Base-by-base conservation (phyloP, 2,329 filamentous ascomycete species). In the Keithomyces neogunnii region DNA sequence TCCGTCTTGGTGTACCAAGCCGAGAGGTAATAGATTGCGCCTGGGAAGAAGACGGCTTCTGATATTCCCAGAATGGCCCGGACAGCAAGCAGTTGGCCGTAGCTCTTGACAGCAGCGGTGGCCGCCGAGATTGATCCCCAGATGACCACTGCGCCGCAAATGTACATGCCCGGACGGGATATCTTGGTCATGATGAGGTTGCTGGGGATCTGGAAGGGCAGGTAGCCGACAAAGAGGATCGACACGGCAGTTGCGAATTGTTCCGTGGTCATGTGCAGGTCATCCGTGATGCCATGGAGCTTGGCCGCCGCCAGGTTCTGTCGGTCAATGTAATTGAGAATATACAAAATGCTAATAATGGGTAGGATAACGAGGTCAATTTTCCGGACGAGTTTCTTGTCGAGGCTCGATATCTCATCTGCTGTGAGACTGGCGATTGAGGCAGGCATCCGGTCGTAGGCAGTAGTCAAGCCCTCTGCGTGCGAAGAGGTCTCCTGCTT, bases 141-240 rank as follows among this genome's bases (percentile, higher is more conserved):
- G 9, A 75, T 63, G 3, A 81, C 63, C 73, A 88, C 85, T 53
- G 86, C 85, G 2, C 73, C 66, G 0, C 83, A 81, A 42, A 86
- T 72, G 59, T 86, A 88, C 36, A 83, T 65, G 29, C 78, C 82
- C 0, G 85, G 85, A 0, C 78, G 72, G 26, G 53, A 60, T 56
- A 85, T 70, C 5, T 73, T 74, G 61, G 86, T 86, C 45, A 87
- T 74, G 10, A 87, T 63, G 31, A 85, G 67, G 59, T 88, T 87
- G 40, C 80, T 84, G 30, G 83, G 62, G 0, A 77, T 72, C 60
- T 86, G 82, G 55, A 82, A 80, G 13, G 84, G 66, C 0, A 82
- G 68, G 33, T 60, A 81, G 31, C 84, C 71, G 65, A 86, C 85
- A 69, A 85, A 87, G 57, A 61, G 87, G 69, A 54, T 51, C 2